Conservation (phyloP, 176 grass and related monocot genomes). For the Bonia amplexicaulis region DNA sequence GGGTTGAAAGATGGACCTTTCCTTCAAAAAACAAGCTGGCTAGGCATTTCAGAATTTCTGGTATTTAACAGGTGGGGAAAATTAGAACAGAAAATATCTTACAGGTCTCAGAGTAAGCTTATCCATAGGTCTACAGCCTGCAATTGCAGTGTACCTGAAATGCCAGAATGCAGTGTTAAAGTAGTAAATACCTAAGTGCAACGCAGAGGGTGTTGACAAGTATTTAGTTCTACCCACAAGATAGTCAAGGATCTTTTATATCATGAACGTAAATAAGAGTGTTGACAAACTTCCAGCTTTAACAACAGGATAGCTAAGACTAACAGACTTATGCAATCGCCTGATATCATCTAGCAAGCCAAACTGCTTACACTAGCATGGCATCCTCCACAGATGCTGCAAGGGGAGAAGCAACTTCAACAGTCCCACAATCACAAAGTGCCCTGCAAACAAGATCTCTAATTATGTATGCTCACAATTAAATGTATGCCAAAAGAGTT, state of each 20-base stretch:
- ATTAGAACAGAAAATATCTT: conserved; percentile 24
- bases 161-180: conserved; percentile 3
- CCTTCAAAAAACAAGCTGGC: too few relatives aligned
- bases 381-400: conserved; percentile 84
- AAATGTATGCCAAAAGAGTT: neutral
- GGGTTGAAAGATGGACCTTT: too few relatives aligned
- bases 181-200: neutral
- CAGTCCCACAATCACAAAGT: conserved; percentile 80
- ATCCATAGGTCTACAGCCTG: conserved; percentile 57
- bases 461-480: conserved; percentile 14
- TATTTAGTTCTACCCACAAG: neutral
- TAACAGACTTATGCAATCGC: neutral
- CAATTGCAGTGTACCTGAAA: conserved; percentile 87
- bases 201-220: neutral
- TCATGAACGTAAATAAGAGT: neutral
- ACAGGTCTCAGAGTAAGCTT: conserved; percentile 69
- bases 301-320: conserved; percentile 3
- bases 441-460: conserved; percentile 42
- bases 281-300: neutral
- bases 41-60: neutral
- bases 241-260: neutral
- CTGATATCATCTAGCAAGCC: neutral
- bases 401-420: conserved; percentile 98
- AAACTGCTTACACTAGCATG: conserved; percentile 73
- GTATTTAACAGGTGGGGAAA: conserved; percentile 23